Evolutionary conservation across 352 stramenopile species (phyloP), one percentile per base, ranked within the genome.

Genomic region (Ochromonadaceae sp.): DNA sequence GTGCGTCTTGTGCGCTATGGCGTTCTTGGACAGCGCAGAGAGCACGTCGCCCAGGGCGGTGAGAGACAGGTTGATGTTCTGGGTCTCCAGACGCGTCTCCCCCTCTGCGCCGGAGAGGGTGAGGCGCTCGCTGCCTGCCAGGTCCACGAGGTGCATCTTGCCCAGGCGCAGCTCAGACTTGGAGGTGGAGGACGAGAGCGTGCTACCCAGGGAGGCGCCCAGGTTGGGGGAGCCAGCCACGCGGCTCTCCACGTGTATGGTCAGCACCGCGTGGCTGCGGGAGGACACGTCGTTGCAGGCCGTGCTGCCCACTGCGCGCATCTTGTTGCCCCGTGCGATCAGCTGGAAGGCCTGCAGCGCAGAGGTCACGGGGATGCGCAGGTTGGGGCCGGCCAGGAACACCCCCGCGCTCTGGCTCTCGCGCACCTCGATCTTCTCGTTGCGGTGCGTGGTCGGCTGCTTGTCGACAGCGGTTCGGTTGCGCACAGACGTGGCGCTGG

Each of bases 111-210:
- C 83, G 32, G 82, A 91, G 65, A 89, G 86, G 63, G 85, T 88
- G n/a, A 95, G 80, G 5, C 87, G 74, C 60, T 95, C 87, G 17
- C 79, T 91, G 31, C 87, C 87, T 26, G 87, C 87, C 28, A 95
- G 69, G 70, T 95, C 87, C 20, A 95, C 88, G 39, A 95, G 69
- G 72, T 74, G 57, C 17, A 65, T 41, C 34, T 65, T 65, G 10
- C 50, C 28, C 14, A 59, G 9, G 22, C 48, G 48, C 7, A 57
- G 9, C 28, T 57, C 48, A 9, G 48, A 9, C n/a, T 15, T 44
- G 40, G 40, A 44, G n/a, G 40, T 44, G 15, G n/a, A n/a, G n/a
- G 40, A 44, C 15, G 40, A 44, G 15, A n/a, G 15, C 15, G 40
- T 44, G 40, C 40, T 44, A 20, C n/a, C 40, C n/a, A 44, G n/a